Evolutionary conservation across 176 grass and related monocot genomes (phyloP), one percentile per base, ranked within the genome.

Genomic region (Ananas comosus): DNA sequence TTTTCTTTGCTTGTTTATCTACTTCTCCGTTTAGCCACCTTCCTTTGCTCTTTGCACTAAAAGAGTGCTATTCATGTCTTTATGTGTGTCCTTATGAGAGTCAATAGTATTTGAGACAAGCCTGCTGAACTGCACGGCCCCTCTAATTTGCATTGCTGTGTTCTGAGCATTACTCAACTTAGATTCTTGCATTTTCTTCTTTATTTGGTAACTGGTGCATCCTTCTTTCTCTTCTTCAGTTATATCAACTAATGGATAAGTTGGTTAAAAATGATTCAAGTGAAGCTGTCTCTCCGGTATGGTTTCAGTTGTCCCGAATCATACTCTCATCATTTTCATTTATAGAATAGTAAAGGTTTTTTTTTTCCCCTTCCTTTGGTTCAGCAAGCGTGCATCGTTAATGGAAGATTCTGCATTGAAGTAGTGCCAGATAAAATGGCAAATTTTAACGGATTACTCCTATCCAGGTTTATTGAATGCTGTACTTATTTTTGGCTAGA

Each of bases 201-300:
- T 42, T 42, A 42, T 64, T 56, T 23, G 29, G 68, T 51, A 22
- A 52, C 64, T 80, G 23, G 71, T 64, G 3, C 24, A 73, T 49
- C 29, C 9, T 57, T 12, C 42, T 84, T 51, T 79, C 65, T 71
- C 58, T 28, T 80, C 71, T 79, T 70, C 76, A 91, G 88, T 74
- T 91, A 72, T 87, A 74, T 53, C 88, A 91, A 76, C 88, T 91
- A 70, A 77, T 91, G 81, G 88, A 85, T 70, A 87, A 69, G 53
- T 76, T 91, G 80, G 75, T 78, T 72, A 67, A 73, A 61, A 87
- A 82, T 67, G 52, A 74, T 42, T 74, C 82, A 28, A 80, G 70
- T 74, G 79, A 81, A 77, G 73, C 72, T 80, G 81, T 85, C 24
- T 63, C 86, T 71, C 82, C 73, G 81, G 88, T 87, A 91, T 77